Conservation (phyloP, 2,329 filamentous ascomycete species). For the Didymella exigua region DNA sequence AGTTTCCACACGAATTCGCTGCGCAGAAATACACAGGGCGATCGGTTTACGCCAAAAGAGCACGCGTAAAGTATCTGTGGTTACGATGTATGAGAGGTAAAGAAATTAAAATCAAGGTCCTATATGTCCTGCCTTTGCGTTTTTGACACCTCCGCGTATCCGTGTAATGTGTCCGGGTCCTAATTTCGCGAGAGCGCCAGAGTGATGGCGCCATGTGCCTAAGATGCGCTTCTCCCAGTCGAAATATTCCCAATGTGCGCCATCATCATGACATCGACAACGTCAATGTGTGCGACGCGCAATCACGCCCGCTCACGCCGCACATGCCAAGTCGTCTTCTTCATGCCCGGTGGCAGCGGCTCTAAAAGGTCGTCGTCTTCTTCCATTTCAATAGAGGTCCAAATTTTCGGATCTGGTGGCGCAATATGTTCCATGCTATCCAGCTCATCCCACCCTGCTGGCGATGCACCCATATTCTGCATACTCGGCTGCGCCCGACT, state of each 20-base stretch:
- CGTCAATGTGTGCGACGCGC: not conserved
- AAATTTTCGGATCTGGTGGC: conserved; percentile 25
- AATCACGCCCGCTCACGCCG: conserved; percentile 31
- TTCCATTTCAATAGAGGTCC: conserved; percentile 23
- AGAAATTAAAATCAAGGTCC: not conserved
- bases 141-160: not conserved
- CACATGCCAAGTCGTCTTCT: conserved; percentile 41
- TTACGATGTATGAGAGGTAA: not conserved
- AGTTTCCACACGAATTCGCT: not conserved
- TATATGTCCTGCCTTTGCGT: not conserved
- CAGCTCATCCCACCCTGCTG: conserved; percentile 28
- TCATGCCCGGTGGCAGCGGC: conserved; percentile 29
- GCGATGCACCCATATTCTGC: conserved; percentile 17
- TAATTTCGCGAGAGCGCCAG: not conserved
- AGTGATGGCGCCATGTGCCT: not conserved
- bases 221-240: not conserved
- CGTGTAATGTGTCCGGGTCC: not conserved
- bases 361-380: conserved; percentile 8
- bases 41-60: not conserved
- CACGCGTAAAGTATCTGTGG: not conserved
- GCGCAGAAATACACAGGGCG: not conserved
- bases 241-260: not conserved
- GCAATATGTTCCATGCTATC: conserved; percentile 24
- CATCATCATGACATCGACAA: not conserved
- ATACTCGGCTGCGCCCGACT: conserved; percentile 25